phyloP scores from a whole-genome alignment of 1,139 yeast species.

The Pichia sp. region DNA sequence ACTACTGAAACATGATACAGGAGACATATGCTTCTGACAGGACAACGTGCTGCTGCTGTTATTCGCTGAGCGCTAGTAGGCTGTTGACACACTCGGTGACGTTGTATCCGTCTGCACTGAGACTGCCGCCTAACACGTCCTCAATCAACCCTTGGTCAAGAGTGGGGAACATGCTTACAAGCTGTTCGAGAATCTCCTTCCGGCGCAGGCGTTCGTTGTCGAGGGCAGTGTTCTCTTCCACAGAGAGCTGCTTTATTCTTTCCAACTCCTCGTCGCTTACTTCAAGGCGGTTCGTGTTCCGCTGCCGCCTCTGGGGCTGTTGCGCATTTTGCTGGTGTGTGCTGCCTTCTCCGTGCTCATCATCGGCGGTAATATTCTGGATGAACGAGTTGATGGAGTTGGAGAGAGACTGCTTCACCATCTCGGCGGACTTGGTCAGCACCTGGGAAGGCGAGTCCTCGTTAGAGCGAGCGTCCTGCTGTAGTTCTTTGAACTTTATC shows the following conservation, averaged over 20 bases:
- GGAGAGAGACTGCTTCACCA: constrained; percentile 42
- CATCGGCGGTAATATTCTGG: constrained; percentile 11
- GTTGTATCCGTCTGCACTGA: constrained; percentile 7
- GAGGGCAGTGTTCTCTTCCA: constrained; percentile 28
- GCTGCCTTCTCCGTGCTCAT: not conserved
- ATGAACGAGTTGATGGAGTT: constrained; percentile 16
- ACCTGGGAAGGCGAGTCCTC: constrained; percentile 44
- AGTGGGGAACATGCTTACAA: constrained; percentile 71
- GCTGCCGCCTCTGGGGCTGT: not conserved
- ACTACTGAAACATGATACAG: not conserved
- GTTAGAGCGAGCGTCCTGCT: constrained; percentile 21
- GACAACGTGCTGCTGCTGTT: not conserved
- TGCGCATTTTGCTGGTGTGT: not conserved
- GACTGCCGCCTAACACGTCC: constrained; percentile 53
- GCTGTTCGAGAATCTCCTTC: constrained; percentile 41
- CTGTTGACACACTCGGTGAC: constrained; percentile 34
- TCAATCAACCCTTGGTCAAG: constrained; percentile 63
- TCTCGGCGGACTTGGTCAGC: constrained; percentile 48
- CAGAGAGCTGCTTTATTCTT: constrained; percentile 29
- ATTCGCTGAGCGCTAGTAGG: constrained; percentile 8
- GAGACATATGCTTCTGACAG: not conserved
- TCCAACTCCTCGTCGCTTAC: constrained; percentile 23
- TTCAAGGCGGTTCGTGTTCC: not conserved
- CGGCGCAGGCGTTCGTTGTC: constrained; percentile 29
- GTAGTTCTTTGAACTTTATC: constrained; percentile 21